Conservation (phyloP, 768 basidiomycete species). For the Phlegmacium glaucopus region DNA sequence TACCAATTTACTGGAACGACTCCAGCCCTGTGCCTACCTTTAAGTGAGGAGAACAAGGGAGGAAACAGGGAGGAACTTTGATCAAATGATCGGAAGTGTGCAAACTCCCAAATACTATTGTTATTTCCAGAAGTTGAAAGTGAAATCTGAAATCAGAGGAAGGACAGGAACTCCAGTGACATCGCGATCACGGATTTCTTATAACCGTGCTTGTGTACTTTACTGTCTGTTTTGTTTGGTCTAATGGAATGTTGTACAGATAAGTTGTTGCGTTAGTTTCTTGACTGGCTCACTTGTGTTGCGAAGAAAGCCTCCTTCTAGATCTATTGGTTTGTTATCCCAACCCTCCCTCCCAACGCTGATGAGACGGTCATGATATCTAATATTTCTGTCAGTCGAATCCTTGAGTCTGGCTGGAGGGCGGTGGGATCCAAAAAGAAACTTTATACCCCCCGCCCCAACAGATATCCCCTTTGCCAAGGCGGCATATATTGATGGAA, state of each 20-base stretch:
- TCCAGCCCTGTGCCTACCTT: slow-evolving; percentile 76
- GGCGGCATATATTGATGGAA: slow-evolving; percentile 34
- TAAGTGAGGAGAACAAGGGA: slow-evolving; percentile 36
- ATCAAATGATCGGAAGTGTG: slow-evolving; percentile 1
- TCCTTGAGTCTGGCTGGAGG: slow-evolving; percentile 38
- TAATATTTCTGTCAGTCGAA: slow-evolving; percentile 39
- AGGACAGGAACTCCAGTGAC: too few relatives aligned
- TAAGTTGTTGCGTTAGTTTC: too few relatives aligned
- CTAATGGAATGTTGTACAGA: too few relatives aligned
- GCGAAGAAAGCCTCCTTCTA: too few relatives aligned
- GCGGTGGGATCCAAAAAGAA: slow-evolving; percentile 29
- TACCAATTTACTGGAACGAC: slow-evolving; percentile 84
- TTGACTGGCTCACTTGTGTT: too few relatives aligned
- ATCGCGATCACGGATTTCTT: too few relatives aligned
- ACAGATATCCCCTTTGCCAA: slow-evolving; percentile 33
- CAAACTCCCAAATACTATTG: background rate
- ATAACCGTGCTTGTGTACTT: too few relatives aligned
- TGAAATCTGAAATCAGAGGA: too few relatives aligned
- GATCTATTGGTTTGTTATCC: slow-evolving; percentile 21
- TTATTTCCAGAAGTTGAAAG: too few relatives aligned
- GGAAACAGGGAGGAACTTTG: slow-evolving; percentile 42
- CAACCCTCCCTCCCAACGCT: slow-evolving; percentile 27
- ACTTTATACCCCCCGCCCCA: slow-evolving; percentile 35
- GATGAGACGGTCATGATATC: slow-evolving; percentile 35
- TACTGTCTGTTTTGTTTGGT: too few relatives aligned